Base-by-base conservation (phyloP, 495 filamentous ascomycete genomes). In the Trichoderma gamsii region DNA sequence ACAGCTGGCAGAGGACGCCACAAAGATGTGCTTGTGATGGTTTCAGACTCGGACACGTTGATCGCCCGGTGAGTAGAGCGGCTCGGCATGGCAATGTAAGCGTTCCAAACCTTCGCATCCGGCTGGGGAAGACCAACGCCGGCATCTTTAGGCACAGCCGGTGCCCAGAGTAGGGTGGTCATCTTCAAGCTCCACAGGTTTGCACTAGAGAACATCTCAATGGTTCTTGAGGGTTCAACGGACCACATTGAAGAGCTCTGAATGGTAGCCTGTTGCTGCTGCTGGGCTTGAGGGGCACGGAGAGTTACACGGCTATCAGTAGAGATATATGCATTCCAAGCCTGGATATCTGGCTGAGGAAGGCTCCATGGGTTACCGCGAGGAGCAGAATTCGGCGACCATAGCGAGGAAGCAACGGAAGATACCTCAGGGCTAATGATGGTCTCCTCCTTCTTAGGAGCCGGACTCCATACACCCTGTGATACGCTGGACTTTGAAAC, bases 101-200 rank as follows among this genome's bases (percentile, higher is more conserved):
- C 44, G 21, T 67, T 70, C 75, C 75, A 77, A 46, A 56, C 69
- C 23, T 46, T 51, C 44, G 65, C 59, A 64, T 71, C 72, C 23
- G 75, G 75, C 64, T 76, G 75, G 4, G 71, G 71, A 11, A 77
- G 67, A 41, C 75, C 72, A 32, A 68, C 65, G 49, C 35, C 64
- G 16, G 64, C 43, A 46, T 67, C 35, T 13, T 64, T 51, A 9
- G 29, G 6, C 41, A 64, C 44, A 23, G 51, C 49, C n/a, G 66
- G 46, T 25, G 65, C 27, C 75, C 75, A 76, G 49, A 77, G 63
- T 43, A 66, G 38, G 46, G 70, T 9, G 1, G 2, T 23, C 21
- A n/a, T 21, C n/a, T 56, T 56, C 51, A 56, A 56, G 9, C 51
- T 23, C 51, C 51, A 56, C n/a, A 56, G 16, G 4, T 56, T 56